A percentile compares a stretch with the other conserved stretches of the same genome.
Conservation (phyloP, 1,139 yeast genomes). For the Spathaspora sp. region DNA sequence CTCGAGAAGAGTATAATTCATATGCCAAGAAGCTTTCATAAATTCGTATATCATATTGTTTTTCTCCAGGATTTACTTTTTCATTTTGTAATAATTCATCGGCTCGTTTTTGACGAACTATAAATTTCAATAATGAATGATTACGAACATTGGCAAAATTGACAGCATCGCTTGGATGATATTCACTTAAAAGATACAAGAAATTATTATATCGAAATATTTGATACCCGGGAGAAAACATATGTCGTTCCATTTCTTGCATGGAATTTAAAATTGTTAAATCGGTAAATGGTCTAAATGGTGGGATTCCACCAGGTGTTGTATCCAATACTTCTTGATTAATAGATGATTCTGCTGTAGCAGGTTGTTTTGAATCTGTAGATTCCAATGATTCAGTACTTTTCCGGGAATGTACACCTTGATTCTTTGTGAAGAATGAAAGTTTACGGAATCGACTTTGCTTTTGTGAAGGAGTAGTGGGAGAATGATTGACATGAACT, state of each 20-base stretch:
- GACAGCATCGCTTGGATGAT: slow-evolving; percentile 40
- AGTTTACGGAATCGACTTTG: slow-evolving; percentile 9
- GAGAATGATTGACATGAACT: neutral
- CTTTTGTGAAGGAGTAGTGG: neutral
- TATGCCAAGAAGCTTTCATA: slow-evolving; percentile 36
- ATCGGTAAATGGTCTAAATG: slow-evolving; percentile 25
- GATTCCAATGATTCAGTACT: neutral
- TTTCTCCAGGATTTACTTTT: slow-evolving; percentile 5
- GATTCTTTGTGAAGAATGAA: slow-evolving; percentile 9
- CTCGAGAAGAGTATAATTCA: slow-evolving; percentile 29
- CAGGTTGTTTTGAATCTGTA: neutral
- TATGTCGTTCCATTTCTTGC: slow-evolving; percentile 20
- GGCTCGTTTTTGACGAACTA: slow-evolving; percentile 24
- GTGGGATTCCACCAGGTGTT: neutral
- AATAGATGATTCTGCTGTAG: neutral
- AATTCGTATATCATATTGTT: slow-evolving; percentile 21
- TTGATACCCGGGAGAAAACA: slow-evolving; percentile 33
- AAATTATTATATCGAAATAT: slow-evolving; percentile 35
- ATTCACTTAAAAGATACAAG: slow-evolving; percentile 32
- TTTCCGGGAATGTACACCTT: neutral
- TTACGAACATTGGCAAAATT: slow-evolving; percentile 41
- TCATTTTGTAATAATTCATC: slow-evolving; percentile 6
- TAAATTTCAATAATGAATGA: slow-evolving; percentile 37
- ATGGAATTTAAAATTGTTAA: slow-evolving; percentile 27
- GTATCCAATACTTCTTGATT: neutral